Base-by-base conservation (phyloP, 208 protist species). In the Trypanosoma rangeli region DNA sequence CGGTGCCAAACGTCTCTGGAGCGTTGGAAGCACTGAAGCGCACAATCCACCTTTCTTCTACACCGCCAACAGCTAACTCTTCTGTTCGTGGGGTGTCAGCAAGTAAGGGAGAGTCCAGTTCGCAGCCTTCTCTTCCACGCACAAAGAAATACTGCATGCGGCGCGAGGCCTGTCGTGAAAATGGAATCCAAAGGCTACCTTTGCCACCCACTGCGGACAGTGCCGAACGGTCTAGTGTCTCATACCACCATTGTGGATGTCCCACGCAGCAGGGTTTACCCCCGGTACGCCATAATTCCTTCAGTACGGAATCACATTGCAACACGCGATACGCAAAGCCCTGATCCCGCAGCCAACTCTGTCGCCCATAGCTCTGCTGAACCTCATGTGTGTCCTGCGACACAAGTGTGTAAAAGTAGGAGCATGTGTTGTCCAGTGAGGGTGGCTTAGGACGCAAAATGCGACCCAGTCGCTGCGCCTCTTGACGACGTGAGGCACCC, bases 341-440 rank as follows among this genome's bases (percentile, higher is more conserved):
- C 74, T 97, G 92, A 70, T 99, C 98, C 20, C 99, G 88, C 63
- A 99, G 88, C 92, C 99, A 99, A 76, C 98, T 97, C 86, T 99
- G 98, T 54, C 99, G 91, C 58, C 93, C 98, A 57, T 94, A 94
- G 65, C 93, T 96, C 59, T 94, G 99, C 56, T 85, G 92, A 77
- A 99, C 92, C 74, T 99, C 99, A 28, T 92, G 70, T 24, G 98
- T 99, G 82, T 99, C 98, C 67, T 97, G 87, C 15, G 96, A 98
- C 10, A 99, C 97, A 7, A 99, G 82, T 1, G 98, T 98, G 84
- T 99, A 99, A 84, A 99, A 99, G 74, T 98, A 99, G 0, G 99
- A 98, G 65, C 87, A 94, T 5, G 84, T 92, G 78, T 92, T 93
- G 70, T 99, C 98, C 68, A 97, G 76, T 22, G 85, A 94, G 15